Evolutionary conservation across 208 protist species (phyloP).

Genomic region (Trypanosoma congolense): DNA sequence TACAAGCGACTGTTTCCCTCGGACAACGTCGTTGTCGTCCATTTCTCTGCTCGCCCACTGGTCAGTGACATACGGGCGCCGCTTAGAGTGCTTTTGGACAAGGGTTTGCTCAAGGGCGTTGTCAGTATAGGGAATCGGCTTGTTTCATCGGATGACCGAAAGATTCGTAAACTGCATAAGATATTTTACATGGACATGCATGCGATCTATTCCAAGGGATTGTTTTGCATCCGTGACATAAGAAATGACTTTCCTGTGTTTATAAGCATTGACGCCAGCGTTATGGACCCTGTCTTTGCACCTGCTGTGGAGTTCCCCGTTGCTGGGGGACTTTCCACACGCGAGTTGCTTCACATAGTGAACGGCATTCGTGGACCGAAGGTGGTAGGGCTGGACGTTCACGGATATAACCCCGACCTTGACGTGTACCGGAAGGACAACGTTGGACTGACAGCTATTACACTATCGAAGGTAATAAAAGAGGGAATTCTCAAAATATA

Average conservation of each 20-base stretch:
- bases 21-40: slow-evolving; percentile 73
- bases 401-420: slow-evolving; percentile 58
- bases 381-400: slow-evolving; percentile 74
- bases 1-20: slow-evolving; percentile 72
- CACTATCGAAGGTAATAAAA: slow-evolving; percentile 72
- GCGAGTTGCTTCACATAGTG: slow-evolving; percentile 77
- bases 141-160: slow-evolving; percentile 56
- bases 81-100: slow-evolving; percentile 68
- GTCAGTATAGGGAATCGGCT: slow-evolving; percentile 76
- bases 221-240: slow-evolving; percentile 83
- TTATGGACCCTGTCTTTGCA: slow-evolving; percentile 74
- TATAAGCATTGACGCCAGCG: slow-evolving; percentile 71
- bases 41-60: slow-evolving; percentile 56
- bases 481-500: slow-evolving; percentile 70
- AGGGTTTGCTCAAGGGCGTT: slow-evolving; percentile 64
- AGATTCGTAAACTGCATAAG: slow-evolving; percentile 70
- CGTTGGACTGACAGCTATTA: slow-evolving; percentile 69
- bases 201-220: slow-evolving; percentile 77
- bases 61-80: slow-evolving; percentile 32
- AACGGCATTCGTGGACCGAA: slow-evolving; percentile 69
- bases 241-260: slow-evolving; percentile 83
- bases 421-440: slow-evolving; percentile 59
- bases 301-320: slow-evolving; percentile 51
- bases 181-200: slow-evolving; percentile 87
- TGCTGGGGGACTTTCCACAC: slow-evolving; percentile 63